phyloP scores from a whole-genome alignment of 2,329 filamentous ascomycete species.

The Echinosphaeria canescens region DNA sequence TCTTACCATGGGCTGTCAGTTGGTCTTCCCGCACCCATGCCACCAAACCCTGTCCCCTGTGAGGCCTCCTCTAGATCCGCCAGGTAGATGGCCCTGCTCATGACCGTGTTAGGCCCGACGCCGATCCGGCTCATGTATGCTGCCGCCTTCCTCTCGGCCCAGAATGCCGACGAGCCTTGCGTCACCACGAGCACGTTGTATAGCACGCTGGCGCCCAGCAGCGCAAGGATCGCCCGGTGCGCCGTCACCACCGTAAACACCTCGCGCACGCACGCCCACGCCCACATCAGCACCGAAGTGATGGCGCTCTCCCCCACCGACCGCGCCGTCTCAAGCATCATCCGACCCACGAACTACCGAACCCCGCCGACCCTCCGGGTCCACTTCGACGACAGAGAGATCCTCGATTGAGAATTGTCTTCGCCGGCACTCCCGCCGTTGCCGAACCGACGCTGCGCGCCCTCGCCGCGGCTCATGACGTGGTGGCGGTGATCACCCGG shows the following conservation, averaged over 20 bases:
- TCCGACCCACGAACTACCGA: too few species aligned
- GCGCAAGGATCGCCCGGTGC: conserved; percentile 48
- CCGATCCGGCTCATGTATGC: conserved; percentile 69
- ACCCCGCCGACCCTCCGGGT: too few species aligned
- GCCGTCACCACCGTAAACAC: conserved; percentile 48
- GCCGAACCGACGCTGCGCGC: too few species aligned
- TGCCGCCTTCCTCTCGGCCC: conserved; percentile 59
- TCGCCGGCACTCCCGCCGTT: too few species aligned
- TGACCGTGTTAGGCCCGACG: conserved; percentile 53
- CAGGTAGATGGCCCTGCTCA: conserved; percentile 74
- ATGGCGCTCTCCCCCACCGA: conserved; percentile 56
- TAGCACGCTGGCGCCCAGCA: conserved; percentile 47
- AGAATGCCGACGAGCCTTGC: conserved; percentile 57
- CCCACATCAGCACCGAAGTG: conserved; percentile 58
- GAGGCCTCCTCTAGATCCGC: conserved; percentile 52
- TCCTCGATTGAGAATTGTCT: too few species aligned
- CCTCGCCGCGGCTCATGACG: too few species aligned
- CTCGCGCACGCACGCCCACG: conserved; percentile 41
- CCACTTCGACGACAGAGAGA: too few species aligned
- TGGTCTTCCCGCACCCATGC: too few species aligned
- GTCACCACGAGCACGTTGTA: conserved; percentile 59
- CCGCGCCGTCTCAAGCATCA: conserved; percentile 51
- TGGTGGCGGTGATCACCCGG: too few species aligned
- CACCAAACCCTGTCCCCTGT: conserved; percentile 8
- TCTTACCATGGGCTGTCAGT: too few species aligned